These are phyloP conservation scores for Suhomyces ambrosiae DNA, from an alignment of 1,139 yeast genomes.

Conservation along the genomic window DNA sequence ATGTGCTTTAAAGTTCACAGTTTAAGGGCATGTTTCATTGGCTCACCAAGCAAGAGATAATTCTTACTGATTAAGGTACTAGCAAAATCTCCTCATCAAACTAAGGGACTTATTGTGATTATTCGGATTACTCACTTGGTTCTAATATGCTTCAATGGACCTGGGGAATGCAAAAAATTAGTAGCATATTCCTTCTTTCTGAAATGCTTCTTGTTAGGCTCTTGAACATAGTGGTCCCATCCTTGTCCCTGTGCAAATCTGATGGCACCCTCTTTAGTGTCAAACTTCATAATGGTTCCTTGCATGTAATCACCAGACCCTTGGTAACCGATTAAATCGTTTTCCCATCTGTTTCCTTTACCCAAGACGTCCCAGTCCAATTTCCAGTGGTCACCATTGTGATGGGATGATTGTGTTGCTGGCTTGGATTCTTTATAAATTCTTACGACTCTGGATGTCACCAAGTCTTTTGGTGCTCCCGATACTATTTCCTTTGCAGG, in stretches of 20 bases:
- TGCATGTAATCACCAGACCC: conserved; percentile 84
- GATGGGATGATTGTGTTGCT: conserved; percentile 77
- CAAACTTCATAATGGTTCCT: conserved; percentile 77
- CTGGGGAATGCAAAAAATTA: conserved; percentile 70
- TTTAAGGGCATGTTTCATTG: no score
- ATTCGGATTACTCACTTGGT: conserved; percentile 59
- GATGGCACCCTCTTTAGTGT: conserved; percentile 74
- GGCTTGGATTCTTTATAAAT: conserved; percentile 77
- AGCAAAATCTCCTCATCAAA: no score
- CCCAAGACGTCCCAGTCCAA: conserved; percentile 83
- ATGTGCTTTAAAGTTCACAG: no score
- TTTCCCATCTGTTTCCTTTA: conserved; percentile 86
- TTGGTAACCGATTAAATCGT: conserved; percentile 86
- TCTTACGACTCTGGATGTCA: conserved; percentile 68
- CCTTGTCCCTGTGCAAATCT: conserved; percentile 83
- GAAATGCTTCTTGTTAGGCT: conserved; percentile 75
- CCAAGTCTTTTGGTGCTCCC: conserved; percentile 77
- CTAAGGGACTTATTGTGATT: no score
- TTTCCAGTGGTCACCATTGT: conserved; percentile 65
- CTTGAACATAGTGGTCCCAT: conserved; percentile 83
- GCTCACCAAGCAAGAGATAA: no score
- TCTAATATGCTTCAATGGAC: conserved; percentile 79
- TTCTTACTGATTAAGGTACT: no score
- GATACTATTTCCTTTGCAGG: conserved; percentile 61
- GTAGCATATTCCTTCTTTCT: conserved; percentile 73